Percentiles rank a stretch among this genome's conserved stretches.
Conservation (phyloP, 1,284 basidiomycete genomes). For the Cronartium ribicola region DNA sequence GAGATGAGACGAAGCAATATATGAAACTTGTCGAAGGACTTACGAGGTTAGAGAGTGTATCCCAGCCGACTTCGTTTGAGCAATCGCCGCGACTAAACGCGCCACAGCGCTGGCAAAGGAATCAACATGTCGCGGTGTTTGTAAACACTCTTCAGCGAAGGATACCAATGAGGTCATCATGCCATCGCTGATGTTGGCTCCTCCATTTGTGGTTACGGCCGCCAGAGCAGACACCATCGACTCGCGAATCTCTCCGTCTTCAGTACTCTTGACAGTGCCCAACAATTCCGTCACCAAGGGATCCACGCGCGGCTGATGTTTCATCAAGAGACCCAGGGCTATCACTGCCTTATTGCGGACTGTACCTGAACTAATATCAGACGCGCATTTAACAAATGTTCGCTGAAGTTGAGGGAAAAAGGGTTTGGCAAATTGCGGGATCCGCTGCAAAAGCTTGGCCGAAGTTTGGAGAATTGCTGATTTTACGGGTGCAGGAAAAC, state of each 20-base stretch:
- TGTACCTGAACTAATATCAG: slow-evolving; percentile 70
- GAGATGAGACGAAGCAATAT: neutral
- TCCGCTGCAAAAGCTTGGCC: slow-evolving; percentile 69
- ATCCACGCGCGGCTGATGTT: slow-evolving; percentile 74
- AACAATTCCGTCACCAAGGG: slow-evolving; percentile 48
- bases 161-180: slow-evolving; percentile 24
- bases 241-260: slow-evolving; percentile 25
- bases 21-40: neutral
- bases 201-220: slow-evolving; percentile 29
- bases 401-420: slow-evolving; percentile 98
- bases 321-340: slow-evolving; percentile 88
- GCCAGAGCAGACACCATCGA: slow-evolving; percentile 25
- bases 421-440: slow-evolving; percentile 86
- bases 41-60: slow-evolving; percentile 10
- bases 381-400: slow-evolving; percentile 90
- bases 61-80: slow-evolving; percentile 9
- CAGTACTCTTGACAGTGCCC: slow-evolving; percentile 9
- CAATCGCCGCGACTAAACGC: slow-evolving; percentile 15
- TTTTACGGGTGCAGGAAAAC: slow-evolving; percentile 83
- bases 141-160: slow-evolving; percentile 32
- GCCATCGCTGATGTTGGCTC: slow-evolving; percentile 21
- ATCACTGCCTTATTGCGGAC: slow-evolving; percentile 77
- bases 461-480: slow-evolving; percentile 78
- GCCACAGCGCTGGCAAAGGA: slow-evolving; percentile 30
- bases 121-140: slow-evolving; percentile 26